phyloP scores from a whole-genome alignment of 441 rosid genomes.

The Brassica hybrid region DNA sequence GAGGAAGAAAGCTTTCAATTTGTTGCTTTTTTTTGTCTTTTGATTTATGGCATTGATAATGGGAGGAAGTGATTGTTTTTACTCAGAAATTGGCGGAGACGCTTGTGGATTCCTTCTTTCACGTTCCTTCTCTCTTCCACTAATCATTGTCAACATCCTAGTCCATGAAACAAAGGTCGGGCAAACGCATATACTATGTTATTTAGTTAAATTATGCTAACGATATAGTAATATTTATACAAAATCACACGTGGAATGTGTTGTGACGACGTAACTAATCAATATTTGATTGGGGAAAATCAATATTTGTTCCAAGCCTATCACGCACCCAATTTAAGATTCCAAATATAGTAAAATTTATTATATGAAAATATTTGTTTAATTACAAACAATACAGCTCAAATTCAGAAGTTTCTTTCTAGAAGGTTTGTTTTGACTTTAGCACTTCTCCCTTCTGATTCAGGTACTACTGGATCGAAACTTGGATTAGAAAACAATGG shows the following conservation, averaged over 20 bases:
- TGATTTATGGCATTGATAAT: constrained; percentile 29
- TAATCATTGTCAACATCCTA: not conserved
- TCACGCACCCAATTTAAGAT: not conserved
- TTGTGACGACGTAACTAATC: not conserved
- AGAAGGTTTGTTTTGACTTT: not conserved
- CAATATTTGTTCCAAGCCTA: not conserved
- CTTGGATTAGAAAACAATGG: not conserved
- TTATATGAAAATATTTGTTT: not conserved
- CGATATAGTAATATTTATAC: not conserved
- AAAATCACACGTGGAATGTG: not conserved
- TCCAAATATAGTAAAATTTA: not conserved
- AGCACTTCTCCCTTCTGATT: not conserved
- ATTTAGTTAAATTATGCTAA: not conserved
- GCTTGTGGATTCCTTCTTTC: constrained; percentile 31
- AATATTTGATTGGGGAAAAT: not conserved
- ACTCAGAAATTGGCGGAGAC: constrained; percentile 35
- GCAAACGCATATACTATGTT: not conserved
- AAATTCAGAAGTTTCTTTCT: not conserved
- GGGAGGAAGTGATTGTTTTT: constrained; percentile 32
- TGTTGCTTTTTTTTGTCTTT: constrained; percentile 10
- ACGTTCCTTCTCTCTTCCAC: constrained; percentile 16
- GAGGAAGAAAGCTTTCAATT: constrained; percentile 27
- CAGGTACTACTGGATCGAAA: not conserved
- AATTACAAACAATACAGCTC: not conserved
- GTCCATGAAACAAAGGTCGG: not conserved